These are phyloP conservation scores for Lodderomyces parapsilosis DNA, from an alignment of 1,139 yeast genomes.

Conservation along the genomic window DNA sequence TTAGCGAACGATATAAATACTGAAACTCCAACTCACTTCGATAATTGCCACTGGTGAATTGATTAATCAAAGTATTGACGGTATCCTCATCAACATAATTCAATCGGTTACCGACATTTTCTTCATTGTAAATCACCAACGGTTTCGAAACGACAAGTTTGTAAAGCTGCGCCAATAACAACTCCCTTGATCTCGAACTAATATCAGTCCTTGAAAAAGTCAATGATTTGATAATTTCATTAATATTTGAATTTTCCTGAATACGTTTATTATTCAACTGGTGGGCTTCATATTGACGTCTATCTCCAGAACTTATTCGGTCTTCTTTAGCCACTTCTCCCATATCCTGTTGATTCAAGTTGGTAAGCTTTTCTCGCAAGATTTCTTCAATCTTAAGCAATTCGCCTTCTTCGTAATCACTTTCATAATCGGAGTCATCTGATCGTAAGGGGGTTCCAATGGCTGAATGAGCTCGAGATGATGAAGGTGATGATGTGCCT, in stretches of 20 bases:
- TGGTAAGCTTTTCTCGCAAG: constrained; percentile 36
- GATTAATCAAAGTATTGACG: constrained; percentile 33
- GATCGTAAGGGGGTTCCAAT: constrained; percentile 30
- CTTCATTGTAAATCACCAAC: constrained; percentile 37
- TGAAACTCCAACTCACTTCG: constrained; percentile 45
- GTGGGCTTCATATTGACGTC: constrained; percentile 32
- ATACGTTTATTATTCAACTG: constrained; percentile 36
- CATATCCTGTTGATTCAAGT: constrained; percentile 24
- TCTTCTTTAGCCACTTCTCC: constrained; percentile 16
- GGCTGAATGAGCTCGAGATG: constrained; percentile 38
- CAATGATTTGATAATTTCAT: constrained; percentile 41
- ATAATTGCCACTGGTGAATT: constrained; percentile 33
- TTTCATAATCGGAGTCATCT: constrained; percentile 40
- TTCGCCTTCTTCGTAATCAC: constrained; percentile 37
- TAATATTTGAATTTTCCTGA: constrained; percentile 38
- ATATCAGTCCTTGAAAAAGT: constrained; percentile 43
- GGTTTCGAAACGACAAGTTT: constrained; percentile 47
- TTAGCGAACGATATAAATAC: constrained; percentile 40
- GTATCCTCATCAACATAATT: constrained; percentile 37
- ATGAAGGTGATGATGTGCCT: constrained; percentile 20
- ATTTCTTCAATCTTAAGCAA: constrained; percentile 42
- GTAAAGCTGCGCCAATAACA: constrained; percentile 51
- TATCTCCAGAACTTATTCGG: constrained; percentile 19
- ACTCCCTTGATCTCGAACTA: constrained; percentile 49
- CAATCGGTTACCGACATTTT: constrained; percentile 26